Conservation (phyloP, 1,284 basidiomycete species). For the Rhodotorula sp. region DNA sequence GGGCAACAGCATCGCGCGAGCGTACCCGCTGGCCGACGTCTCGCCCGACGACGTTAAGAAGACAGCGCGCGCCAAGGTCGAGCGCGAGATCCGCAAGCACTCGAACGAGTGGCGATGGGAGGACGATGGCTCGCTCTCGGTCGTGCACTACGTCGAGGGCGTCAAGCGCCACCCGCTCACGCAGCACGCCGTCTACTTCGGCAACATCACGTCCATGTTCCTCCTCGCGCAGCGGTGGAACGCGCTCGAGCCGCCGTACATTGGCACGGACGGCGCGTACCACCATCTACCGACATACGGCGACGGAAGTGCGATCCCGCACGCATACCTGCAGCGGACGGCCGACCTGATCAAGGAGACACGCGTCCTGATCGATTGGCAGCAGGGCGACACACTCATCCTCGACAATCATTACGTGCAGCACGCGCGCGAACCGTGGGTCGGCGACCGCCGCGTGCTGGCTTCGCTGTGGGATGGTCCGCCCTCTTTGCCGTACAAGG, state of each 20-base stretch:
- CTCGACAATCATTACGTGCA: constrained; percentile 25
- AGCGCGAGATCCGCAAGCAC: constrained; percentile 10
- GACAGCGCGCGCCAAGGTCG: constrained; percentile 13
- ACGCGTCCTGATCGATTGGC: constrained; percentile 11
- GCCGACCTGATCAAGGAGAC: constrained; percentile 10
- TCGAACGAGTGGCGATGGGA: constrained; percentile 15
- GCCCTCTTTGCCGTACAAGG: constrained; percentile 1
- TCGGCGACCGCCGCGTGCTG: constrained; percentile 10
- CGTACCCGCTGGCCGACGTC: constrained; percentile 12
- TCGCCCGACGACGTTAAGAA: not conserved
- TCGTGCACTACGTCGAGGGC: constrained; percentile 4
- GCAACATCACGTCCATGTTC: constrained; percentile 12
- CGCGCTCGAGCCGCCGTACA: constrained; percentile 7
- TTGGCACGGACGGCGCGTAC: constrained; percentile 13
- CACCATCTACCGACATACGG: constrained; percentile 20
- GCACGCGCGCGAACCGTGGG: constrained; percentile 23
- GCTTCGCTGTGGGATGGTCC: constrained; percentile 20
- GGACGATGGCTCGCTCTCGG: constrained; percentile 13
- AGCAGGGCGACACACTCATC: constrained; percentile 11
- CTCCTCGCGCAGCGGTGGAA: constrained; percentile 8
- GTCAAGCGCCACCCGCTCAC: constrained; percentile 5
- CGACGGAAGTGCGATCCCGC: constrained; percentile 14
- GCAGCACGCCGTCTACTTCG: constrained; percentile 8
- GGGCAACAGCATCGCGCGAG: constrained; percentile 15
- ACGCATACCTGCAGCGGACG: constrained; percentile 4